phyloP scores from a whole-genome alignment of 495 filamentous ascomycete species.

The Emericellopsis terricola region DNA sequence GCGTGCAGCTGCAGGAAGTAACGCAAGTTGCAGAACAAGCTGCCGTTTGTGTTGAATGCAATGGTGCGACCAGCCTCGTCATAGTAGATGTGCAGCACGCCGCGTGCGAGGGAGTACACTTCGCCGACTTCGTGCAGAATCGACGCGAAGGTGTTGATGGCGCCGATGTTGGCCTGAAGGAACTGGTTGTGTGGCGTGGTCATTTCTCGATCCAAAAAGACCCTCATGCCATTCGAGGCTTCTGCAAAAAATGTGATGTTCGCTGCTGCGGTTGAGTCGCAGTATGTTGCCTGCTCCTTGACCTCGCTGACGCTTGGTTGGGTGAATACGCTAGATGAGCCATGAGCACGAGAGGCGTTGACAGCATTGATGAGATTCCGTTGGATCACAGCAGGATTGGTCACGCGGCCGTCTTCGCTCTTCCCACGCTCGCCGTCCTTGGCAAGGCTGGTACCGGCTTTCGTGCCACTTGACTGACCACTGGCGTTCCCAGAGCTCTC shows the following conservation, averaged over 20 bases:
- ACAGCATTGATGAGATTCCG: conserved; percentile 67
- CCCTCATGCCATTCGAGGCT: conserved; percentile 47
- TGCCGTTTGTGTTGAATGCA: conserved; percentile 76
- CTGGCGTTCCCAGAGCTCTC: conserved; percentile 2
- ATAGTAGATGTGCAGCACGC: conserved; percentile 68
- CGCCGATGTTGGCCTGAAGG: conserved; percentile 37
- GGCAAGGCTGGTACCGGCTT: not conserved
- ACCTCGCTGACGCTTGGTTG: conserved; percentile 54
- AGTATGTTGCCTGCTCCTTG: conserved; percentile 76
- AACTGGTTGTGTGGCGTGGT: conserved; percentile 33
- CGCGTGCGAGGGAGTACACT: conserved; percentile 45
- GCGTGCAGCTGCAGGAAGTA: conserved; percentile 72
- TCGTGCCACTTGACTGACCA: not conserved
- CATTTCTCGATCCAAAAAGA: conserved; percentile 46
- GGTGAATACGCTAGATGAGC: conserved; percentile 49
- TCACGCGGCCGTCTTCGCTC: conserved; percentile 24
- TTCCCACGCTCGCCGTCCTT: not conserved
- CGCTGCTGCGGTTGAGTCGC: conserved; percentile 63
- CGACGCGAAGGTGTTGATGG: conserved; percentile 51
- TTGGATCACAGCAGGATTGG: conserved; percentile 34
- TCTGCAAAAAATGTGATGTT: conserved; percentile 62
- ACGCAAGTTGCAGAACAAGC: conserved; percentile 83
- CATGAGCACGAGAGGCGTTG: conserved; percentile 60
- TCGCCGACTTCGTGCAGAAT: conserved; percentile 50
- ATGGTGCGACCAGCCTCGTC: conserved; percentile 65